Evolutionary conservation across 2,329 filamentous ascomycete genomes (phyloP).

Genomic region (Microdochium paspali): DNA sequence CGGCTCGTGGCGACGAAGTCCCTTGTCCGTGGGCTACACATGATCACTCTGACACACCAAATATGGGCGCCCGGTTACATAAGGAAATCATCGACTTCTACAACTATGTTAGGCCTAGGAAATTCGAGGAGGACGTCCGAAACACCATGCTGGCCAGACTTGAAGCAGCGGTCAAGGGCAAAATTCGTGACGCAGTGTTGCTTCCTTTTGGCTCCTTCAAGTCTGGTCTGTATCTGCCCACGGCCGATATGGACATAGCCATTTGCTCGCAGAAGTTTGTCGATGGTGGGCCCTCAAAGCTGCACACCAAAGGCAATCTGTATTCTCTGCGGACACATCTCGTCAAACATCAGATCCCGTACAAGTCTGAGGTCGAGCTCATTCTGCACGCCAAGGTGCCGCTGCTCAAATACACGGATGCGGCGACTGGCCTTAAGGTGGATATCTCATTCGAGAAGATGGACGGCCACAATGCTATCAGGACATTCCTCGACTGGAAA

Average conservation of each 20-base stretch:
- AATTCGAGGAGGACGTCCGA: constrained; percentile 71
- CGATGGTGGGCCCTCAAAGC: constrained; percentile 36
- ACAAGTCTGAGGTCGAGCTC: constrained; percentile 49
- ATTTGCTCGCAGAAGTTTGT: constrained; percentile 55
- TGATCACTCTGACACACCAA: constrained; percentile 43
- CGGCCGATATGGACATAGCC: constrained; percentile 91
- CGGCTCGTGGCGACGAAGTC: constrained; percentile 27
- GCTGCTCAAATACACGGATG: constrained; percentile 83
- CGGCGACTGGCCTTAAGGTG: constrained; percentile 67
- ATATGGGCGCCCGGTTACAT: constrained; percentile 61
- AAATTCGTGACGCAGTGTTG: constrained; percentile 54
- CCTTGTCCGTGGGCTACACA: constrained; percentile 53
- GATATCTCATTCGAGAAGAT: constrained; percentile 94
- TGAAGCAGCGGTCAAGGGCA: constrained; percentile 43
- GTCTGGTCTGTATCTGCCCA: constrained; percentile 60
- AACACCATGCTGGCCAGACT: constrained; percentile 63
- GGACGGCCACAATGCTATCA: constrained; percentile 69
- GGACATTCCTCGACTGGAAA: constrained; percentile 77
- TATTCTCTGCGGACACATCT: constrained; percentile 56
- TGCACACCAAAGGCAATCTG: constrained; percentile 45
- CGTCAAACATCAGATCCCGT: constrained; percentile 43
- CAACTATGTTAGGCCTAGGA: constrained; percentile 66
- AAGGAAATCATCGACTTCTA: constrained; percentile 89
- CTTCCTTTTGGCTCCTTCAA: constrained; percentile 89
- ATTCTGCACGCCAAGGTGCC: constrained; percentile 77